Evolutionary conservation across 495 filamentous ascomycete genomes (phyloP).

Genomic region (Aspergillus cavernicola): DNA sequence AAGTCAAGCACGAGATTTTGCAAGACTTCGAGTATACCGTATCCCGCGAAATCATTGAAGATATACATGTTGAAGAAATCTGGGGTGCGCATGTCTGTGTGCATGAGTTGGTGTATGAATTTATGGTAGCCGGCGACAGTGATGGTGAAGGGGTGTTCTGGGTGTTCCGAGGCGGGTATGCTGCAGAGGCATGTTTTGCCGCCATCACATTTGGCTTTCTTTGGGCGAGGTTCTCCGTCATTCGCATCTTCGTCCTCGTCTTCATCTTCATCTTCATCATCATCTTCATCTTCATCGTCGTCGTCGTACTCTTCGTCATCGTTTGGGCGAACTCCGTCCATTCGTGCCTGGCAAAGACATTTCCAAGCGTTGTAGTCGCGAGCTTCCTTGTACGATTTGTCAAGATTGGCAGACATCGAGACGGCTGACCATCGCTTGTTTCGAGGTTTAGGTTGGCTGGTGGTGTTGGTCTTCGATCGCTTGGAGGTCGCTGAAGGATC

Average conservation of each 20-base stretch:
- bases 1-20: slow-evolving; percentile 41
- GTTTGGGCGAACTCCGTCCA: background rate
- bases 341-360: slow-evolving; percentile 29
- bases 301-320: slow-evolving; percentile 4
- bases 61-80: slow-evolving; percentile 39
- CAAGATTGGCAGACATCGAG: slow-evolving; percentile 39
- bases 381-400: slow-evolving; percentile 27
- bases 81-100: slow-evolving; percentile 28
- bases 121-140: slow-evolving; percentile 29
- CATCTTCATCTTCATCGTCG: slow-evolving; percentile 12
- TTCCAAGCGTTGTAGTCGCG: slow-evolving; percentile 23
- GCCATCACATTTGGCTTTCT: slow-evolving; percentile 8
- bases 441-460: slow-evolving; percentile 5
- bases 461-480: background rate
- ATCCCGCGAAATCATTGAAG: slow-evolving; percentile 36
- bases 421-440: slow-evolving; percentile 36
- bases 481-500: background rate
- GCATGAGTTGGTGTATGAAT: background rate
- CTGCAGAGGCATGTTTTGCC: slow-evolving; percentile 34
- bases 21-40: slow-evolving; percentile 36
- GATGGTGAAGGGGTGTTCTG: slow-evolving; percentile 38
- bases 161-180: slow-evolving; percentile 33
- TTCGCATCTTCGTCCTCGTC: slow-evolving; percentile 21
- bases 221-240: slow-evolving; percentile 9
- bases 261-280: slow-evolving; percentile 7